Percentiles rank a stretch among this genome's conserved stretches.
Conservation (phyloP, 2,329 filamentous ascomycete species). For the Nemania sp. region DNA sequence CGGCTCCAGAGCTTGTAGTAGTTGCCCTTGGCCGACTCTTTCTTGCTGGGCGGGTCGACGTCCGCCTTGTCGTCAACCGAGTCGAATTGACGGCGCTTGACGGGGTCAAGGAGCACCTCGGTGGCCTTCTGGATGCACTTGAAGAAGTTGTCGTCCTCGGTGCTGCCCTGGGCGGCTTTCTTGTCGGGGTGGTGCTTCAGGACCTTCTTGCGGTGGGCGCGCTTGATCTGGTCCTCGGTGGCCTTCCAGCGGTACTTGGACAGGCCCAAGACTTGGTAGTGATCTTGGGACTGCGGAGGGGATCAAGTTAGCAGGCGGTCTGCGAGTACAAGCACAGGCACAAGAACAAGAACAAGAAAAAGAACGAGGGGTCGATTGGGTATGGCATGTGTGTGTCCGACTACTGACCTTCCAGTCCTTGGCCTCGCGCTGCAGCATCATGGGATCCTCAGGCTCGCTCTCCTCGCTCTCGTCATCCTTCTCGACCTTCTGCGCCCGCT, state of each 20-base stretch:
- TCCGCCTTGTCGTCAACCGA: slow-evolving; percentile 94
- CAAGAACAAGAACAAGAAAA: too few species aligned
- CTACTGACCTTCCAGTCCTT: slow-evolving; percentile 99
- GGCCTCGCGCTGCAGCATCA: slow-evolving; percentile 89
- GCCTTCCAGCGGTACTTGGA: slow-evolving; percentile 91
- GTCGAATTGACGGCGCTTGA: slow-evolving; percentile 93
- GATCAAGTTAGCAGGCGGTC: slow-evolving; percentile 14
- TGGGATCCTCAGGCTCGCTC: slow-evolving; percentile 89
- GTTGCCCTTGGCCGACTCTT: slow-evolving; percentile 81
- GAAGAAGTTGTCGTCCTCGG: slow-evolving; percentile 98
- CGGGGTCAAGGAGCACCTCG: slow-evolving; percentile 88
- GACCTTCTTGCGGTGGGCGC: slow-evolving; percentile 98
- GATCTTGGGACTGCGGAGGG: slow-evolving; percentile 79
- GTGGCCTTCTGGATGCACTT: slow-evolving; percentile 99
- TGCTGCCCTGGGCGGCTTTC: slow-evolving; percentile 86
- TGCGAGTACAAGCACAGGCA: too few species aligned
- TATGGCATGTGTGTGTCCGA: too few species aligned
- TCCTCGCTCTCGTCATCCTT: slow-evolving; percentile 88
- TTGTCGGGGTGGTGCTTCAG: slow-evolving; percentile 99
- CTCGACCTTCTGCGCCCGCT: slow-evolving; percentile 94
- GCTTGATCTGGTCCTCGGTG: slow-evolving; percentile 98
- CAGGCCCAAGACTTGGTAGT: slow-evolving; percentile 94
- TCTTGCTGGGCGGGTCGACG: slow-evolving; percentile 90
- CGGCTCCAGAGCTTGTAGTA: slow-evolving; percentile 94
- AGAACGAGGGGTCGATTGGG: too few species aligned